A percentile compares a stretch with the other conserved stretches of the same genome.
These are phyloP conservation scores for Sicyos edulis DNA, from an alignment of 306 rosid genomes.

Conservation along the genomic window DNA sequence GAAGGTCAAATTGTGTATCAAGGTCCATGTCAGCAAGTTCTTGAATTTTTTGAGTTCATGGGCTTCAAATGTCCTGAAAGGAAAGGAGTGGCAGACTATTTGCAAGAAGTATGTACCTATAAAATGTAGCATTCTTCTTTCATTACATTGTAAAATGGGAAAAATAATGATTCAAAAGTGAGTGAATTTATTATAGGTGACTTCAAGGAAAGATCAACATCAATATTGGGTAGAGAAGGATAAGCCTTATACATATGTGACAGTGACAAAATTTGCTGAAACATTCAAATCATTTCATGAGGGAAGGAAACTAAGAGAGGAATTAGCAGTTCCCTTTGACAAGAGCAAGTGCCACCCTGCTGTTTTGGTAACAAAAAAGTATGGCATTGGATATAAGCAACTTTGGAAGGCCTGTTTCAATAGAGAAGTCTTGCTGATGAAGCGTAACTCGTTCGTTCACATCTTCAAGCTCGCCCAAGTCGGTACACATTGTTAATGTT, in stretches of 20 bases:
- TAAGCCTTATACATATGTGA: constrained; percentile 29
- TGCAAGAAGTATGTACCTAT: constrained; percentile 39
- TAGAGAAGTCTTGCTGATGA: constrained; percentile 40
- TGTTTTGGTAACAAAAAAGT: constrained; percentile 29
- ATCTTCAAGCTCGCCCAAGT: constrained; percentile 36
- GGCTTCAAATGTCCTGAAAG: constrained; percentile 44
- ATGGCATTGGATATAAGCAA: constrained; percentile 29
- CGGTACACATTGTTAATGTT: constrained; percentile 3
- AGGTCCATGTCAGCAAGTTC: constrained; percentile 37
- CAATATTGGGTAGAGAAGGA: constrained; percentile 37
- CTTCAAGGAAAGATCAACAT: constrained; percentile 44
- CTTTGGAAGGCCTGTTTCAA: constrained; percentile 37
- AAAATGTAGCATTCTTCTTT: background rate
- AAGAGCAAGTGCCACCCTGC: constrained; percentile 39
- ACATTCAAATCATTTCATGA: constrained; percentile 33
- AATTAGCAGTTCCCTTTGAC: constrained; percentile 35
- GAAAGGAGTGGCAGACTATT: constrained; percentile 43
- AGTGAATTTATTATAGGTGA: constrained; percentile 33
- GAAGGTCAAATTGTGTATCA: constrained; percentile 42
- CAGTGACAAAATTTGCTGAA: constrained; percentile 30
- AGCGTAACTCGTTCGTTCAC: constrained; percentile 39
- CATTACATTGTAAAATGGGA: background rate
- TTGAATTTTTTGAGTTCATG: constrained; percentile 35
- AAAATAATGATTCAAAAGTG: background rate
- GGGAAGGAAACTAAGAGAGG: constrained; percentile 30